Evolutionary conservation across 2,329 filamentous ascomycete species (phyloP), one percentile per base, ranked within the genome.

Genomic region (Fusarium equiseti): DNA sequence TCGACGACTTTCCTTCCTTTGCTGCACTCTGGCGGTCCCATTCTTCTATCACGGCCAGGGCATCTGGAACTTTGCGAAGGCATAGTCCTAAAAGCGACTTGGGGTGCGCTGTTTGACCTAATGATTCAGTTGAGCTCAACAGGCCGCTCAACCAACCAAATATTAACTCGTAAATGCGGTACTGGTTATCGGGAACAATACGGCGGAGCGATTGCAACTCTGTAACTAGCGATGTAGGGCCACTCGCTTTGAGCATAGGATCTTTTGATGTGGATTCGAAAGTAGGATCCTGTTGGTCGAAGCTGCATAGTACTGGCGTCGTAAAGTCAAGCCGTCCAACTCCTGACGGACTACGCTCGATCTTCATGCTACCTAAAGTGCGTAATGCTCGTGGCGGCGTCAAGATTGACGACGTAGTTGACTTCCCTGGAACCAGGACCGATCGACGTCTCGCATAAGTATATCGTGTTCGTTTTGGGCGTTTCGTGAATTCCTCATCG

Each of bases 61-160:
- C 77, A 11, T 68, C 70, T 5, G 78, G 77, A 15, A 79, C 57
- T 57, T 70, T 76, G 16, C 78, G 80, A 38, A 82, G 66, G 42
- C 80, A 82, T 74, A 82, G 78, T n/a, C 73, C 76, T 11, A 82
- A 61, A 6, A 82, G 71, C 12, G 80, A 81, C 50, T 79, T 80
- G 8, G 68, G 66, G 18, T 74, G 73, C 12, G 72, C 43, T 22
- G 75, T 67, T 24, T 73, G 55, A 5, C 48, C 56, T 6, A 66
- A 54, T 4, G 69, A 46, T 11, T 72, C 59, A 10, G 79, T 81
- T 10, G 75, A 72, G 24, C 66, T 73, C 40, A 82, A 59, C 8
- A 82, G 42, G 12, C 70, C 59, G 29, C 73, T 70, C 22, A 81
- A 52, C 74, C 78, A 80, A 18, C 71, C 55, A 38, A 82, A 74